Base-by-base conservation (phyloP, 352 stramenopile species). In the Pilasporangium apinafurcum region DNA sequence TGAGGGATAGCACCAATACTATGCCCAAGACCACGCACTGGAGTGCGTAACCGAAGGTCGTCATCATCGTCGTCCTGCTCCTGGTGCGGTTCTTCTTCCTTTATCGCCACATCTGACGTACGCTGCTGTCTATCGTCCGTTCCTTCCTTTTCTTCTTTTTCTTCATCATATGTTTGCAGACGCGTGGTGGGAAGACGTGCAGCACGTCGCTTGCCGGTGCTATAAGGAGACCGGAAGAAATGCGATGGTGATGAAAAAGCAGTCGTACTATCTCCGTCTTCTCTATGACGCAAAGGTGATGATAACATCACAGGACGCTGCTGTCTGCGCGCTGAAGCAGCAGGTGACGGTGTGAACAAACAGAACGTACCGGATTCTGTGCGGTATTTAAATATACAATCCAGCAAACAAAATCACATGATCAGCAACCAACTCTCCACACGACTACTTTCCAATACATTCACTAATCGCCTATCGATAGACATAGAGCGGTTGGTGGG, bases 161-260 rank as follows among this genome's bases (percentile, higher is more conserved):
- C 14, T 46, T 48, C 21, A 54, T 51, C 6, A 56, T 42, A 5
- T 42, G 59, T 7, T 48, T 60, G 5, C n/a, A n/a, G 14, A 34
- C 16, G 44, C 5, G 27, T 18, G 17, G 16, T 42, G 48, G 18
- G 43, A 25, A 16, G 36, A 41, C 8, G 18, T 41, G 13, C 34
- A 34, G 6, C 42, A 24, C 5, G 12, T 46, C 8, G 48, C 37
- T 43, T 43, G 1, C 33, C 49, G 3, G 52, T 44, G 28, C 44
- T 59, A 29, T 75, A 56, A 8, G 81, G 78, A 17, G 78, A 90
- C 14, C 78, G 76, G 42, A 92, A 86, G 54, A 89, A 92, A 16
- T 49, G 62, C 10, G 81, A 90, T 5, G 81, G 81, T 2, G 78
- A 92, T 21, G 53, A 65, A 9, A 64, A 37, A 0, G 48, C 39